A percentile compares a stretch with the other conserved stretches of the same genome.
These are phyloP conservation scores for Monoraphidium neglectum DNA, from an alignment of 139 green algal genomes.

Conservation along the genomic window DNA sequence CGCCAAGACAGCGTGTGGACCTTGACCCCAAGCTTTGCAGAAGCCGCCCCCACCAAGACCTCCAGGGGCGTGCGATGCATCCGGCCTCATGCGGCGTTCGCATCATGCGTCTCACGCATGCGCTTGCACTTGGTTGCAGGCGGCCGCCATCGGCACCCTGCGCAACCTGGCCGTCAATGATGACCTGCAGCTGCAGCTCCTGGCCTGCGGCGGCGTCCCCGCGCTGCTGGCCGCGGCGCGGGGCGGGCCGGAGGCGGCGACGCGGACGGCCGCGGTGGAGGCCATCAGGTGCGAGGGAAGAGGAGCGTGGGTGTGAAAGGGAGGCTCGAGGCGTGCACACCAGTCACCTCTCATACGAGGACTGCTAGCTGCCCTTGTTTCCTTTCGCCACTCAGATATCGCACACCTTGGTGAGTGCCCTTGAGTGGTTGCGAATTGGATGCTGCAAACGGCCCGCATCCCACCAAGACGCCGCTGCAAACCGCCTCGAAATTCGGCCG, in stretches of 20 bases:
- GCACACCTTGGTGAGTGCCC: too few species aligned
- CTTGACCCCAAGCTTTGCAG: too few species aligned
- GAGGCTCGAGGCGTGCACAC: neutral
- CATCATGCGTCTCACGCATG: too few species aligned
- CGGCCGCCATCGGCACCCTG: conserved; percentile 17
- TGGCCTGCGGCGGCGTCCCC: conserved; percentile 8
- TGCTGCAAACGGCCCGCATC: neutral
- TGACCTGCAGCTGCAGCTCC: conserved; percentile 8
- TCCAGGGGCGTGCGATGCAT: too few species aligned
- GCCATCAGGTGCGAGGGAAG: conserved; percentile 10
- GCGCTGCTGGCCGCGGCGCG: conserved; percentile 4
- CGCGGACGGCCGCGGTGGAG: conserved; percentile 23
- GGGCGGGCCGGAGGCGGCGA: neutral
- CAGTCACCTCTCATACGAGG: neutral
- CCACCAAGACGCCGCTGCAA: neutral
- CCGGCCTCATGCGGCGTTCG: too few species aligned
- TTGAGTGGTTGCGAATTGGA: neutral
- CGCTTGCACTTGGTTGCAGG: too few species aligned
- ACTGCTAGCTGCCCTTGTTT: neutral
- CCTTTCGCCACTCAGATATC: too few species aligned
- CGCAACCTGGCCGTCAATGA: conserved; percentile 31
- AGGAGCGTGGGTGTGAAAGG: neutral
- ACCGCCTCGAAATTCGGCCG: neutral
- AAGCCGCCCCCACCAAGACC: too few species aligned
- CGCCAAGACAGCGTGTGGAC: too few species aligned